phyloP scores from a whole-genome alignment of 2,329 filamentous ascomycete genomes.

The Cladosporium sphaerospermum region DNA sequence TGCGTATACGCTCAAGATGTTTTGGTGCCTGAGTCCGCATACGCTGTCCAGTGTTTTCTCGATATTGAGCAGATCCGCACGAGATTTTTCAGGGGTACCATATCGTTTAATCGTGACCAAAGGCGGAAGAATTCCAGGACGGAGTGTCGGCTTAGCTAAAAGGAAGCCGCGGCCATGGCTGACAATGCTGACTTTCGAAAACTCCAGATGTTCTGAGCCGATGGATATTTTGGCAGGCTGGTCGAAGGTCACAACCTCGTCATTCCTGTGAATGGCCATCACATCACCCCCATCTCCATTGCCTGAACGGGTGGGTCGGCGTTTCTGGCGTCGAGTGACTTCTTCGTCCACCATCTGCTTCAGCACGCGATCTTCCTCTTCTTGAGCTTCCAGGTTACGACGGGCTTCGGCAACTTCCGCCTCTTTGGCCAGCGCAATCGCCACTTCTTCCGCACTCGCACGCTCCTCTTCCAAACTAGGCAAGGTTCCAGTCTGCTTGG shows the following conservation, averaged over 20 bases:
- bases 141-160: constrained; percentile 18
- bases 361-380: constrained; percentile 62
- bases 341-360: constrained; percentile 68
- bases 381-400: constrained; percentile 33
- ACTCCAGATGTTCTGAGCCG: constrained; percentile 18
- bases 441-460: constrained; percentile 69
- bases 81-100: constrained; percentile 17
- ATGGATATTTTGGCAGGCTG: constrained; percentile 20
- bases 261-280: constrained; percentile 6
- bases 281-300: constrained; percentile 11
- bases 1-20: constrained; percentile 72
- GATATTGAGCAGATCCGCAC: constrained; percentile 24
- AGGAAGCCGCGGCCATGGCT: constrained; percentile 15
- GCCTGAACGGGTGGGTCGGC: constrained; percentile 42
- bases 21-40: constrained; percentile 68
- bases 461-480: constrained; percentile 87
- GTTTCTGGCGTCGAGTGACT: constrained; percentile 62
- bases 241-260: constrained; percentile 25
- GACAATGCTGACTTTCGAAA: constrained; percentile 20
- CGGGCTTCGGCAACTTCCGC: constrained; percentile 37
- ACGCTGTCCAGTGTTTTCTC: constrained; percentile 56
- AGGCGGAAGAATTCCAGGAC: constrained; percentile 9
- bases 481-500: constrained; percentile 65
- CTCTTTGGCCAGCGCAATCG: constrained; percentile 52
- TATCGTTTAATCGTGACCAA: constrained; percentile 25